phyloP scores from a whole-genome alignment of 306 rosid genomes.

The Abrus precatorius region DNA sequence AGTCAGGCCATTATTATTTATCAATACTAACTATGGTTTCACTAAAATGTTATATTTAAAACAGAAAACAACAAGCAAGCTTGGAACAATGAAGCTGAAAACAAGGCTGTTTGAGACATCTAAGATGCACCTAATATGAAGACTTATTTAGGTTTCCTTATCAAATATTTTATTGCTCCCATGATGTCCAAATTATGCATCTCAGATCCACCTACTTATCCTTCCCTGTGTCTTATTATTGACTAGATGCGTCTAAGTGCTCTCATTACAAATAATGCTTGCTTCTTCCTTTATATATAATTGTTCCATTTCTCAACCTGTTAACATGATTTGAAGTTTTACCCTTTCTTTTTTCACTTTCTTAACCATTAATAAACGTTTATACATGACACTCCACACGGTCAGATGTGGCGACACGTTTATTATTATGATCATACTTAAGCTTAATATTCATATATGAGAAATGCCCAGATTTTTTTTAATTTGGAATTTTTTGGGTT shows the following conservation, averaged over 20 bases:
- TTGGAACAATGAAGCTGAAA: constrained; percentile 43
- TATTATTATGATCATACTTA: neutral
- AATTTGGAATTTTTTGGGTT: neutral
- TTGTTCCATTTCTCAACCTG: neutral
- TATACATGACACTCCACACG: neutral
- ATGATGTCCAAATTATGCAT: constrained; percentile 37
- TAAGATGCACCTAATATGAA: constrained; percentile 34
- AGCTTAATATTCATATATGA: neutral
- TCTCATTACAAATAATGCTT: constrained; percentile 20
- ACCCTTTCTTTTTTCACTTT: neutral
- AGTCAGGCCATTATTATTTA: constrained; percentile 32
- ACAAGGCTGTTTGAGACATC: constrained; percentile 32
- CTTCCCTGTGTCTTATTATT: constrained; percentile 28
- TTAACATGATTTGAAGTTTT: constrained; percentile 20
- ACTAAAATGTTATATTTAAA: constrained; percentile 12
- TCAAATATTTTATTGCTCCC: neutral
- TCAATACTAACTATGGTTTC: constrained; percentile 28
- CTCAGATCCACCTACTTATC: constrained; percentile 55
- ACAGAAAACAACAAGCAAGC: constrained; percentile 10
- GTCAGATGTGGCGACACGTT: neutral
- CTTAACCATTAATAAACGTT: constrained; percentile 1
- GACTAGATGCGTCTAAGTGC: constrained; percentile 33
- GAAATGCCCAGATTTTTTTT: neutral
- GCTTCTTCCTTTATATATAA: neutral
- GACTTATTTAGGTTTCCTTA: constrained; percentile 4